These are phyloP conservation scores for Pythium diclinum DNA, from an alignment of 352 stramenopile genomes.

Conservation along the genomic window DNA sequence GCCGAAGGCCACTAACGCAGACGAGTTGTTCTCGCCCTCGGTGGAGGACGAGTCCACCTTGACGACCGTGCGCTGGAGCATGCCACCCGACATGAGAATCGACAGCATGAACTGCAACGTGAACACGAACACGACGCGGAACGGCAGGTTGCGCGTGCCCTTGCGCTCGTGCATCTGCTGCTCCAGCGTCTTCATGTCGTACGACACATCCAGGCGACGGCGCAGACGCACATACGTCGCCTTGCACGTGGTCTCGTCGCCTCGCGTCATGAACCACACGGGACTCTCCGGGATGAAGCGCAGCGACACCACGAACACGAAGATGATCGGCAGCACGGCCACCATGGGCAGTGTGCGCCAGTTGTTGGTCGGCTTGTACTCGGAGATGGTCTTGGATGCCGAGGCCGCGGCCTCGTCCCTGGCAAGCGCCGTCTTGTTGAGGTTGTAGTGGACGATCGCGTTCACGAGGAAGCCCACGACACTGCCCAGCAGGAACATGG, in stretches of 20 bases:
- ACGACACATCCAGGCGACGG: slow-evolving; percentile 64
- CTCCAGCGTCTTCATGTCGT: slow-evolving; percentile 55
- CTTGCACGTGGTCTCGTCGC: slow-evolving; percentile 46
- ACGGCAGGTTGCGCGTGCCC: slow-evolving; percentile 49
- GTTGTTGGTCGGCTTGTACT: slow-evolving; percentile 45
- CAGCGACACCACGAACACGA: slow-evolving; percentile 50
- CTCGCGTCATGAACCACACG: slow-evolving; percentile 56
- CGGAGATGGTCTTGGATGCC: slow-evolving; percentile 6
- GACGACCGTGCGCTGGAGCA: slow-evolving; percentile 53
- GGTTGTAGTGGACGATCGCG: slow-evolving; percentile 49
- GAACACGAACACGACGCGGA: slow-evolving; percentile 62
- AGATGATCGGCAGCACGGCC: slow-evolving; percentile 51
- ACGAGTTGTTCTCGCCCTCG: slow-evolving; percentile 34
- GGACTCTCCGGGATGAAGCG: slow-evolving; percentile 79
- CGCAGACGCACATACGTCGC: slow-evolving; percentile 56
- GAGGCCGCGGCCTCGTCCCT: slow-evolving; percentile 25
- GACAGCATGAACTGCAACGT: slow-evolving; percentile 58
- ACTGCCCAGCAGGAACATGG: slow-evolving; percentile 74
- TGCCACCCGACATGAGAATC: slow-evolving; percentile 61
- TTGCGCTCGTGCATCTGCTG: slow-evolving; percentile 50
- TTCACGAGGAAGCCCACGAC: slow-evolving; percentile 71
- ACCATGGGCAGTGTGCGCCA: slow-evolving; percentile 70
- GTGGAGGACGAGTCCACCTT: slow-evolving; percentile 27
- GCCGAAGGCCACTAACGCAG: slow-evolving; percentile 56
- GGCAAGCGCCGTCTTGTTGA: slow-evolving; percentile 31